Conservation (phyloP, 2,329 filamentous ascomycete genomes). For the Verticillium albo-atrum region DNA sequence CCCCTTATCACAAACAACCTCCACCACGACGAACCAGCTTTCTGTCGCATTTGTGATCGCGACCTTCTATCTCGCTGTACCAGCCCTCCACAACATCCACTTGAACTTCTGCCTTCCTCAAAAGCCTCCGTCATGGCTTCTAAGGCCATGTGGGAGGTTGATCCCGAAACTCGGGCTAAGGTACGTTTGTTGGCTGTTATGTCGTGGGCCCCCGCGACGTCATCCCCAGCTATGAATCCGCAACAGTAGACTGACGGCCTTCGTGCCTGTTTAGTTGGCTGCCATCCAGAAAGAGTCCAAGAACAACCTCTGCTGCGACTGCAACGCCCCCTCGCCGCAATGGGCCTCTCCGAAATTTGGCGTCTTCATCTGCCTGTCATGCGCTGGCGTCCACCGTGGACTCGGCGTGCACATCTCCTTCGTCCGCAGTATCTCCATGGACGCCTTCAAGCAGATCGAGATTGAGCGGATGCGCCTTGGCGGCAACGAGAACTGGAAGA, state of each 20-base stretch:
- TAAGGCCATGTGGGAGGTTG: constrained; percentile 96
- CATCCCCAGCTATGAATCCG: not conserved
- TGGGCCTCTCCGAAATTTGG: constrained; percentile 98
- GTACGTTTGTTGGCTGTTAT: constrained; percentile 42
- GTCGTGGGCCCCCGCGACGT: not conserved
- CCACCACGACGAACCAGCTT: not conserved
- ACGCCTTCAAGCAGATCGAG: constrained; percentile 91
- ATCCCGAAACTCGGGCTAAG: constrained; percentile 95
- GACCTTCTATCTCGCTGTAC: not conserved
- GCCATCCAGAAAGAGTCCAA: constrained; percentile 85
- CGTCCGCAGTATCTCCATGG: constrained; percentile 96
- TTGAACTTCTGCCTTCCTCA: constrained; percentile 7
- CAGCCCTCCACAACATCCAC: not conserved
- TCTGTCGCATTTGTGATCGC: not conserved
- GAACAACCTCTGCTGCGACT: constrained; percentile 93
- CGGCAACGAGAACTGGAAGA: constrained; percentile 82
- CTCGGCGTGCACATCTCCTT: constrained; percentile 98
- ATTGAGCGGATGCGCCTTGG: constrained; percentile 91
- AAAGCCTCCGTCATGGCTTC: constrained; percentile 43
- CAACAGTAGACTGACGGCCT: not conserved
- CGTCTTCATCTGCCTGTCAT: constrained; percentile 96
- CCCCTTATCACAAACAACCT: not conserved
- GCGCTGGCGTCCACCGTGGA: constrained; percentile 89
- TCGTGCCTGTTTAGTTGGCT: constrained; percentile 58
- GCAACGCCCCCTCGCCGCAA: constrained; percentile 91